A percentile compares a stretch with the other conserved stretches of the same genome.
Evolutionary conservation across 1,139 yeast genomes (phyloP).

Genomic region (Pichia sp.): DNA sequence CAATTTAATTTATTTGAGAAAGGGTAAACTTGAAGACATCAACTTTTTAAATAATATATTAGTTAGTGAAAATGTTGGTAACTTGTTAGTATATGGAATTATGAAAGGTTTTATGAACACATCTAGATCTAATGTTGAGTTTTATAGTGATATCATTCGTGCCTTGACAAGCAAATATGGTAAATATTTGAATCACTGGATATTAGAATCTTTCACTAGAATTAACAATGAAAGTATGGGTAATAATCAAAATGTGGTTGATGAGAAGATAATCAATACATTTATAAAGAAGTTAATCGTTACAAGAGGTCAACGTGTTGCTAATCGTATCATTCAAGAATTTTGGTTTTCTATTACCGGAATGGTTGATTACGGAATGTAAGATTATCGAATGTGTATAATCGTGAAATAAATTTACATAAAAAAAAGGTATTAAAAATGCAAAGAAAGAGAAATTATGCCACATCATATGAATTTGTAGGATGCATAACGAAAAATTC

Average conservation of each 20-base stretch:
- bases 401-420: too few species aligned
- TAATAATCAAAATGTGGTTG: neutral
- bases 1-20: conserved; percentile 45
- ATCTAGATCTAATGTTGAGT: conserved; percentile 58
- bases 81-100: conserved; percentile 32
- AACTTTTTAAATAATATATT: conserved; percentile 34
- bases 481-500: conserved; percentile 9
- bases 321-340: conserved; percentile 49
- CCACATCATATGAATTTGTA: too few species aligned
- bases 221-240: conserved; percentile 29
- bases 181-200: conserved; percentile 42
- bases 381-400: neutral
- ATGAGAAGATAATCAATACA: conserved; percentile 22
- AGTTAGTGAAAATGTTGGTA: conserved; percentile 37
- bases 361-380: conserved; percentile 37
- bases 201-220: conserved; percentile 31
- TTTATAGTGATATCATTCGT: conserved; percentile 50
- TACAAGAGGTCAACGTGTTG: conserved; percentile 60
- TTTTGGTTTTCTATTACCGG: conserved; percentile 60
- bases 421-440: too few species aligned
- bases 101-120: conserved; percentile 35
- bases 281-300: conserved; percentile 52
- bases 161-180: conserved; percentile 49
- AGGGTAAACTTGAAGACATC: conserved; percentile 47
- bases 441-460: too few species aligned